Evolutionary conservation across 192 early-diverging fungal genomes (phyloP), one percentile per base, ranked within the genome.

Genomic region (Backusella psychrophila): DNA sequence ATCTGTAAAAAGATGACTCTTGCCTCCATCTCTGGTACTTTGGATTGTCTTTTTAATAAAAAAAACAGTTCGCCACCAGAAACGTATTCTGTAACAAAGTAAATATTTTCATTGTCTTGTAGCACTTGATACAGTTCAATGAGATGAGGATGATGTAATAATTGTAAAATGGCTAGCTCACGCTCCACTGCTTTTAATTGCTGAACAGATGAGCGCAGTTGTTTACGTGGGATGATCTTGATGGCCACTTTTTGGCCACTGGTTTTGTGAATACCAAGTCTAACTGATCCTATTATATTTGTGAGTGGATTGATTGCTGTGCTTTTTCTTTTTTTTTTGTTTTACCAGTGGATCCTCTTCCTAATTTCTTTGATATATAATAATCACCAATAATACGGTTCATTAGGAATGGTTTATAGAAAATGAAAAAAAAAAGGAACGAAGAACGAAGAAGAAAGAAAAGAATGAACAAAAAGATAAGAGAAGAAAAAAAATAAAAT

Each of bases 1-100:
- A 97, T 66, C 80, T 97, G 94, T 11, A 77, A 80, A 81, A 97
- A 96, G 56, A 95, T 83, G 31, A 63, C 68, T 21, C 84, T 79
- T 1, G 90, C 90, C 21, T 85, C 53, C 38, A 71, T 46, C 77
- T 94, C 91, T 11, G 82, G 59, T 21, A 83, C 82, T 66, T 63
- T 80, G 0, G 23, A 23, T 35, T 49, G 19, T 39, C 66, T 46
- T 38, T 26, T 46, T 11, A 80, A 66, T 23, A 66, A 19, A 36
- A 71, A 33, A 59, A 71, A 76, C 0, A 80, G 44, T 21, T 80
- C 78, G 12, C 78, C 74, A 23, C 78, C 78, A 39, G 69, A 56
- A 9, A 76, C 21, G 12, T 76, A 80, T 31, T 80, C 78, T 31
- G 75, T 80, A 34, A 80, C 65, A 41, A 80, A 76, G 44, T 80